Evolutionary conservation across 2,329 filamentous ascomycete genomes (phyloP).

Genomic region (Chaetomium globosum): DNA sequence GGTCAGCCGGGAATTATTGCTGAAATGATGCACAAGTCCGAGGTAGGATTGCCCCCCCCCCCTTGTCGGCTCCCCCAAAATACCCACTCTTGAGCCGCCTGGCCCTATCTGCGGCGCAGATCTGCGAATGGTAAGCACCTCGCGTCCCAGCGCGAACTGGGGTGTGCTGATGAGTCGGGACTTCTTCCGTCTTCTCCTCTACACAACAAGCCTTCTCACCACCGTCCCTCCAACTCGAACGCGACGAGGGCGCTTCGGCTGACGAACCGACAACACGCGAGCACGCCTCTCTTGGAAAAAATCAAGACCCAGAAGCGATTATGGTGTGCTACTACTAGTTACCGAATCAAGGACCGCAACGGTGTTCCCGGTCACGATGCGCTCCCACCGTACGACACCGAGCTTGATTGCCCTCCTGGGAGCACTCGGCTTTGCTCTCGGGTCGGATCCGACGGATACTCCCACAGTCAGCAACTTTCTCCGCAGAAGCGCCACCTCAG

Average conservation of each 20-base stretch:
- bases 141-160: too few species aligned
- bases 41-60: background rate
- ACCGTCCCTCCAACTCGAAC: background rate
- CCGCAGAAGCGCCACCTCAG: slow-evolving; percentile 17
- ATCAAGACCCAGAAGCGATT: background rate
- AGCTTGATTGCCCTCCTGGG: slow-evolving; percentile 13
- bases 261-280: background rate
- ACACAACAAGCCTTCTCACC: background rate
- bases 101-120: background rate
- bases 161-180: background rate
- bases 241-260: background rate
- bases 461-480: slow-evolving; percentile 22
- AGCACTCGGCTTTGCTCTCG: background rate
- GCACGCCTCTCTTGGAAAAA: background rate
- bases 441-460: slow-evolving; percentile 14
- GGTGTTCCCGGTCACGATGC: slow-evolving; percentile 10
- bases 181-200: background rate
- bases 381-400: background rate
- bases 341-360: background rate
- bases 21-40: background rate
- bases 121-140: background rate
- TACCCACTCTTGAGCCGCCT: too few species aligned
- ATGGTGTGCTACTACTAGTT: background rate
- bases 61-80: background rate
- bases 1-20: background rate